These are phyloP conservation scores for Rhizopogon vinicolor DNA, from an alignment of 768 basidiomycete species.

Conservation along the genomic window DNA sequence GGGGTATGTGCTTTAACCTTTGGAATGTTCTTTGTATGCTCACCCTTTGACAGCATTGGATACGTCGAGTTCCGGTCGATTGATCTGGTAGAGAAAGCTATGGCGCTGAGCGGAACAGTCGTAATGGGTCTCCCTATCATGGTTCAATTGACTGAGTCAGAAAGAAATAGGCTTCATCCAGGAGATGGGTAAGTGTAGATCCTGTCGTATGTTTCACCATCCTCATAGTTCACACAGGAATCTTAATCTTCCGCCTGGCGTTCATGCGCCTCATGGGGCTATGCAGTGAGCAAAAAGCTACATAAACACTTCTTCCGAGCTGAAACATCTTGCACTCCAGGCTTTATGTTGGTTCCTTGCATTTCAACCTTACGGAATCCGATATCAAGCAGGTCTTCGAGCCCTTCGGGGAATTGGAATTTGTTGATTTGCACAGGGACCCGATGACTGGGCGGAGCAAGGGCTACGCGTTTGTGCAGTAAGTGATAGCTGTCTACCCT, in stretches of 20 bases:
- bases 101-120: slow-evolving; percentile 87
- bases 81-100: slow-evolving; percentile 87
- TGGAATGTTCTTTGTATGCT: background rate
- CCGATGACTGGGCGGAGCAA: slow-evolving; percentile 94
- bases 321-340: slow-evolving; percentile 33
- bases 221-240: slow-evolving; percentile 42
- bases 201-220: slow-evolving; percentile 4
- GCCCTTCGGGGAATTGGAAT: slow-evolving; percentile 96
- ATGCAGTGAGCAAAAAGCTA: slow-evolving; percentile 62
- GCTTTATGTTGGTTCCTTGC: slow-evolving; percentile 94
- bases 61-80: slow-evolving; percentile 95
- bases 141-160: slow-evolving; percentile 95
- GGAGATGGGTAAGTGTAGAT: slow-evolving; percentile 68
- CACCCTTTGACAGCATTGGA: slow-evolving; percentile 63
- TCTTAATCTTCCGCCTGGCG: slow-evolving; percentile 80
- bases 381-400: slow-evolving; percentile 99
- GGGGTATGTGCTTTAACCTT: slow-evolving; percentile 56
- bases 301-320: background rate
- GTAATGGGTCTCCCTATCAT: slow-evolving; percentile 98
- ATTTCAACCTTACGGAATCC: slow-evolving; percentile 94
- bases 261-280: slow-evolving; percentile 72
- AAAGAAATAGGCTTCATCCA: slow-evolving; percentile 85
- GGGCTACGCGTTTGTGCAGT: slow-evolving; percentile 98
- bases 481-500: slow-evolving; percentile 21
- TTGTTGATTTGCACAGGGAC: slow-evolving; percentile 96